Evolutionary conservation across 2,329 filamentous ascomycete species (phyloP).

Genomic region (Sarocladiaceae sp.): DNA sequence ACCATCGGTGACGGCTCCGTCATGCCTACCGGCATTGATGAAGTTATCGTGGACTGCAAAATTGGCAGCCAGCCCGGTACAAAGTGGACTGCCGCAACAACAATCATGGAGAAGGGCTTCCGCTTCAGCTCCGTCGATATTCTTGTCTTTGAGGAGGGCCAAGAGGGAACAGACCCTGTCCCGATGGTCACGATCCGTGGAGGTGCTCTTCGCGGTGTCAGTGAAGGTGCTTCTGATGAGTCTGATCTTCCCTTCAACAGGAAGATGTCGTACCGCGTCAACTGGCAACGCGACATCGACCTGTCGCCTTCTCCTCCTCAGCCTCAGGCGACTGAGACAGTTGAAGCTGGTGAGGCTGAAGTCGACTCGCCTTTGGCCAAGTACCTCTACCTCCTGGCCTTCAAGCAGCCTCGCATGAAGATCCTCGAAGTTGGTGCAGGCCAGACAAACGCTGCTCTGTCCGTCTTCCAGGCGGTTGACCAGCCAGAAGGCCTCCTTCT

Average conservation of each 20-base stretch:
- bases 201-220: not conserved
- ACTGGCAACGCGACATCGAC: not conserved
- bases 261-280: not conserved
- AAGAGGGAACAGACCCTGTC: not conserved
- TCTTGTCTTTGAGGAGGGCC: not conserved
- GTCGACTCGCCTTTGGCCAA: not conserved
- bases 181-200: not conserved
- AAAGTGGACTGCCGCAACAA: not conserved
- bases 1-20: not conserved
- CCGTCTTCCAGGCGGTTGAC: not conserved
- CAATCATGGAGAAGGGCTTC: not conserved
- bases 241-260: not conserved
- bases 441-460: not conserved
- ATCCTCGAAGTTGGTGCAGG: not conserved
- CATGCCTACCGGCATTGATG: not conserved
- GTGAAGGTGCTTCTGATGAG: not conserved
- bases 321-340: not conserved
- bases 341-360: not conserved
- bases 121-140: not conserved
- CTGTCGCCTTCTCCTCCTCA: not conserved
- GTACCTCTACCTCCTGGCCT: not conserved
- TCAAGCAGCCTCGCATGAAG: constrained; percentile 5
- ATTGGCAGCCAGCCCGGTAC: not conserved
- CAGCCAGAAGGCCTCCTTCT: not conserved
- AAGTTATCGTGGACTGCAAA: not conserved